Percentiles rank a stretch among this genome's conserved stretches.
These are phyloP conservation scores for Boletus pseudo-olivaceus DNA, from an alignment of 768 basidiomycete genomes.

Conservation along the genomic window DNA sequence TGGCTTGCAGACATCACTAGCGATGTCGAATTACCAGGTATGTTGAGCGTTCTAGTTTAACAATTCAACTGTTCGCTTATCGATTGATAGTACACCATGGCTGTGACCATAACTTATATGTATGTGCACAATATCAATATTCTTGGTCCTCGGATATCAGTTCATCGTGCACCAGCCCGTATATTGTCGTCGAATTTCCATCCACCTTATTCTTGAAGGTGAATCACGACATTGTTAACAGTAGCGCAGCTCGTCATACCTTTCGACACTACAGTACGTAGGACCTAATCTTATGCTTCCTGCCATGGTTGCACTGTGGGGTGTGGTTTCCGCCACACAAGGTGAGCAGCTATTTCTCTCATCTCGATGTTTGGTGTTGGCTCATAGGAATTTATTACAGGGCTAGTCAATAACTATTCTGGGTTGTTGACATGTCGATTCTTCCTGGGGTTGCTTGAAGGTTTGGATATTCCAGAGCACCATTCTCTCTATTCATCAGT, in stretches of 20 bases:
- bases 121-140: conserved; percentile 5
- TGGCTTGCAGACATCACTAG: conserved; percentile 54
- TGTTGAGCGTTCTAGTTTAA: neutral
- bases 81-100: conserved; percentile 30
- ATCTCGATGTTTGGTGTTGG: neutral
- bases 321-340: conserved; percentile 57
- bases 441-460: conserved; percentile 56
- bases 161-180: conserved; percentile 33
- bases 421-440: conserved; percentile 51
- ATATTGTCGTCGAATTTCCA: conserved; percentile 56
- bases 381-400: conserved; percentile 22
- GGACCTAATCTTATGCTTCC: conserved; percentile 60
- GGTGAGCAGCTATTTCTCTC: conserved; percentile 30
- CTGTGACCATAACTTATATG: conserved; percentile 30
- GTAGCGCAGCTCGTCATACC: neutral
- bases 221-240: neutral
- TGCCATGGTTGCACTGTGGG: conserved; percentile 61
- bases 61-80: neutral
- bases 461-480: conserved; percentile 26
- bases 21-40: conserved; percentile 28
- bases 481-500: conserved; percentile 2
- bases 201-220: conserved; percentile 59
- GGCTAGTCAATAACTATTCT: conserved; percentile 45
- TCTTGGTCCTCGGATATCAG: neutral
- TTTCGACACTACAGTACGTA: conserved; percentile 22